These are phyloP conservation scores for Ganoderma leucocontextum DNA, from an alignment of 1,284 basidiomycete species.

Conservation along the genomic window DNA sequence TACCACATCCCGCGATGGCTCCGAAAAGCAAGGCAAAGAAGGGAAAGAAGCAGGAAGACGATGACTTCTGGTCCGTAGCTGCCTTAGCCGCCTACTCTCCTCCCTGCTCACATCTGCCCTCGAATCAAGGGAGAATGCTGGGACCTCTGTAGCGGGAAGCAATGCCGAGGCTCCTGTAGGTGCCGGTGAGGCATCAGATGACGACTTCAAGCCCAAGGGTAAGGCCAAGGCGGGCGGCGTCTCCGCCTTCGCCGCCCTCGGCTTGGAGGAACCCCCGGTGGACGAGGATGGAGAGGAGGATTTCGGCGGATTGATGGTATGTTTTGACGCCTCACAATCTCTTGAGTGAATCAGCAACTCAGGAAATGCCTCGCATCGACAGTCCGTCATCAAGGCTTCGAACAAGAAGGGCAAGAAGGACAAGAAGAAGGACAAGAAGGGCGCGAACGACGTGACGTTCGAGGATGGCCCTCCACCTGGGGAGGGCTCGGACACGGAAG, in stretches of 20 bases:
- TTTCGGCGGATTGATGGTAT: constrained; percentile 87
- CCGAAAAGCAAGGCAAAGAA: constrained; percentile 93
- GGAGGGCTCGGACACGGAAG: constrained; percentile 47
- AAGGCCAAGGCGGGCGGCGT: constrained; percentile 49
- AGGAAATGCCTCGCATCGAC: not conserved
- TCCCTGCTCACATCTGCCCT: not conserved
- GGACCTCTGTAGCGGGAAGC: constrained; percentile 63
- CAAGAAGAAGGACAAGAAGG: constrained; percentile 70
- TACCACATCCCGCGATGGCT: constrained; percentile 62
- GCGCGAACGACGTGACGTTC: constrained; percentile 53
- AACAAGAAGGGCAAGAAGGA: constrained; percentile 66
- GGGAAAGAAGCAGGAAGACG: constrained; percentile 82
- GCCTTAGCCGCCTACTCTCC: constrained; percentile 12
- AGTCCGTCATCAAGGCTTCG: constrained; percentile 60
- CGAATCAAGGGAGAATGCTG: constrained; percentile 69
- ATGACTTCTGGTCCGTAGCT: constrained; percentile 80
- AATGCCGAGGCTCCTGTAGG: constrained; percentile 43
- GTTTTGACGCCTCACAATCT: constrained; percentile 35
- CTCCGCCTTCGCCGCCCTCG: constrained; percentile 63
- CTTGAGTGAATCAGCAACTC: not conserved
- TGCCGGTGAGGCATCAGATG: constrained; percentile 51
- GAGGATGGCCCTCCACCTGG: constrained; percentile 46
- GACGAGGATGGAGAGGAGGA: constrained; percentile 76
- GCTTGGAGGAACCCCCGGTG: constrained; percentile 51
- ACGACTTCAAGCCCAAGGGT: constrained; percentile 42